phyloP scores from a whole-genome alignment of 2,329 filamentous ascomycete genomes.

The Teratosphaeria nubilosa region DNA sequence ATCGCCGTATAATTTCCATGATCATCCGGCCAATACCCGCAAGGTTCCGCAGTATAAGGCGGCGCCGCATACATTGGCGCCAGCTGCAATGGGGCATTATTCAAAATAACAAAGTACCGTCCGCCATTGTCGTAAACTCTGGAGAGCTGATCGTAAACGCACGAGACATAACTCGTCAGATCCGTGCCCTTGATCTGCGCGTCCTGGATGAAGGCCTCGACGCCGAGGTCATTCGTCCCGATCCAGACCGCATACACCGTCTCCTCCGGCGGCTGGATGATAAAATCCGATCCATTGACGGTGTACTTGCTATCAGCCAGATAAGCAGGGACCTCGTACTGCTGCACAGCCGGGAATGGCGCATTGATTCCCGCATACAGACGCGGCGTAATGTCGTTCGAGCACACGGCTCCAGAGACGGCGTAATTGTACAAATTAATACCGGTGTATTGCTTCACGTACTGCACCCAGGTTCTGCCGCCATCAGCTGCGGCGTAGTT shows the following conservation, averaged over 20 bases:
- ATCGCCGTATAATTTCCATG: conserved; percentile 39
- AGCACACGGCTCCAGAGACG: conserved; percentile 61
- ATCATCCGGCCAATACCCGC: conserved; percentile 40
- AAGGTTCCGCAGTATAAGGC: conserved; percentile 7
- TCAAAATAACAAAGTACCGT: conserved; percentile 62
- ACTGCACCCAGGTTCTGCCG: conserved; percentile 59
- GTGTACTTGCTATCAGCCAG: conserved; percentile 31
- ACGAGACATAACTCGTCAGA: conserved; percentile 56
- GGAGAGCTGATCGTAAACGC: conserved; percentile 55
- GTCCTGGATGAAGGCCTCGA: conserved; percentile 55
- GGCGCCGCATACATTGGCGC: conserved; percentile 53
- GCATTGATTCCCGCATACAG: conserved; percentile 41
- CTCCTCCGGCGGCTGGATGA: conserved; percentile 41
- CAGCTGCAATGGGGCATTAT: conserved; percentile 56
- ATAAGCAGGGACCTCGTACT: conserved; percentile 40
- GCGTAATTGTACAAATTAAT: conserved; percentile 47
- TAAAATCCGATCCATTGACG: conserved; percentile 30
- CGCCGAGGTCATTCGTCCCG: conserved; percentile 69
- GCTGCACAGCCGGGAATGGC: conserved; percentile 47
- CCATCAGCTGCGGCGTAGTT: conserved; percentile 47
- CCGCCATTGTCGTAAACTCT: conserved; percentile 55
- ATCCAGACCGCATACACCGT: conserved; percentile 72
- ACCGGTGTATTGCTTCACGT: conserved; percentile 47
- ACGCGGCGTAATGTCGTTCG: conserved; percentile 55
- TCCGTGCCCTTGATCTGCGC: conserved; percentile 49